These are phyloP conservation scores for Ensete glaucum DNA, from an alignment of 176 grass and related monocot genomes.

Conservation along the genomic window DNA sequence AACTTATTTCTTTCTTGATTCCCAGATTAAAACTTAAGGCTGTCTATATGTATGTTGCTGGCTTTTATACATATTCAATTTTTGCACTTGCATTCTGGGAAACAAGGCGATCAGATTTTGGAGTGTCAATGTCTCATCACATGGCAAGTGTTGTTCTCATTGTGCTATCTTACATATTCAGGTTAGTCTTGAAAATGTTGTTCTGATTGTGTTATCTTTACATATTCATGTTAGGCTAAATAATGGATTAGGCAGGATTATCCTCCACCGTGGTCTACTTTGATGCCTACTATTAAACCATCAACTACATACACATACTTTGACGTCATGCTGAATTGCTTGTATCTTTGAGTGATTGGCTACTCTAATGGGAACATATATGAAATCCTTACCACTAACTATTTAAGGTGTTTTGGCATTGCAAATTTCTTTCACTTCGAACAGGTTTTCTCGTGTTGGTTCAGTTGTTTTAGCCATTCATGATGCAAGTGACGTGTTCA, in stretches of 20 bases:
- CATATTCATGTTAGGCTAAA: background rate
- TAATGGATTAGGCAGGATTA: background rate
- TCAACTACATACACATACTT: too few species aligned
- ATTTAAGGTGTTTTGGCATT: background rate
- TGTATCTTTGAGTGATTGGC: too few species aligned
- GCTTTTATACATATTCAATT: constrained; percentile 10
- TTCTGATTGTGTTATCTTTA: background rate
- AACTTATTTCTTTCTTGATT: background rate
- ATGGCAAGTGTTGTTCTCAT: constrained; percentile 4
- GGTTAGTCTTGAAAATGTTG: background rate
- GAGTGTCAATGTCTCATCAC: constrained; percentile 5
- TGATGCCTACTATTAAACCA: too few species aligned
- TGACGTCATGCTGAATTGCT: too few species aligned
- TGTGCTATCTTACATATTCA: constrained; percentile 7
- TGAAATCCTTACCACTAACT: too few species aligned
- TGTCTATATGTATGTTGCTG: constrained; percentile 9
- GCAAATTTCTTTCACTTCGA: constrained; percentile 8
- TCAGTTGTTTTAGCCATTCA: constrained; percentile 74
- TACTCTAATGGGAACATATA: too few species aligned
- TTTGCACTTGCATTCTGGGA: constrained; percentile 7
- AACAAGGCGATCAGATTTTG: constrained; percentile 10
- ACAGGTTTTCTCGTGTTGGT: constrained; percentile 74
- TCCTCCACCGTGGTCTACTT: background rate
- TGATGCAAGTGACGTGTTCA: constrained; percentile 83
- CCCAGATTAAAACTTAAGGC: constrained; percentile 5